These are phyloP conservation scores for Diplosphaera chodatii DNA, from an alignment of 139 green algal species.

Conservation along the genomic window DNA sequence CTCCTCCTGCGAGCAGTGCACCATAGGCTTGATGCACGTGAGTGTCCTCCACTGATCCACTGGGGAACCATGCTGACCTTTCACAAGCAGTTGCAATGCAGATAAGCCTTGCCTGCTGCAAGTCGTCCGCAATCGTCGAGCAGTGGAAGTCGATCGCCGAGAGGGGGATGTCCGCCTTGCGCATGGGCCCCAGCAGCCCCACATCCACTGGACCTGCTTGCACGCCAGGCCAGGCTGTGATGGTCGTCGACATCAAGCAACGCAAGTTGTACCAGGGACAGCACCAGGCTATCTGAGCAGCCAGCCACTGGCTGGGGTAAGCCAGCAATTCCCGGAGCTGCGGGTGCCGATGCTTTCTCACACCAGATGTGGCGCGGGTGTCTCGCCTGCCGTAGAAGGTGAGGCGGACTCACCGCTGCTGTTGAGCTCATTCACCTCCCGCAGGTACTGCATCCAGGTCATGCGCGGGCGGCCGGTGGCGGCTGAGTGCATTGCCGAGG, in stretches of 20 bases:
- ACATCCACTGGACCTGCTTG: conserved; percentile 4
- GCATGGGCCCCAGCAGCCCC: conserved; percentile 5
- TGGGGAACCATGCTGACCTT: too few species aligned
- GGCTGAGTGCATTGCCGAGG: background rate
- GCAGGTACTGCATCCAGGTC: conserved; percentile 21
- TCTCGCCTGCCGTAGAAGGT: too few species aligned
- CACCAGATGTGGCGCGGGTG: background rate
- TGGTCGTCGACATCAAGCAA: too few species aligned
- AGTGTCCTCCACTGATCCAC: too few species aligned
- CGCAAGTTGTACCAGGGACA: too few species aligned
- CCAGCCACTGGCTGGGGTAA: too few species aligned
- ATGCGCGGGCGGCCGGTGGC: background rate
- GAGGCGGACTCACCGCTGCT: background rate
- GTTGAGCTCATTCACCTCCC: conserved; percentile 7
- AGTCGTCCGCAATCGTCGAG: conserved; percentile 21
- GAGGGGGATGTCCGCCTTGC: conserved; percentile 34
- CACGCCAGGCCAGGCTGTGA: too few species aligned
- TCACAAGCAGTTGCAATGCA: too few species aligned
- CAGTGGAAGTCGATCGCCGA: conserved; percentile 52
- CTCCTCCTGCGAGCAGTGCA: background rate
- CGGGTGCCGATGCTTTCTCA: too few species aligned
- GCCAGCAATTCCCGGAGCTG: too few species aligned
- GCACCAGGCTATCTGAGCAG: too few species aligned
- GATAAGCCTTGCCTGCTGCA: conserved; percentile 1
- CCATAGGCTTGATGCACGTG: too few species aligned